Evolutionary conservation across 1,139 yeast species (phyloP).

Genomic region (Hanseniaspora sp.): DNA sequence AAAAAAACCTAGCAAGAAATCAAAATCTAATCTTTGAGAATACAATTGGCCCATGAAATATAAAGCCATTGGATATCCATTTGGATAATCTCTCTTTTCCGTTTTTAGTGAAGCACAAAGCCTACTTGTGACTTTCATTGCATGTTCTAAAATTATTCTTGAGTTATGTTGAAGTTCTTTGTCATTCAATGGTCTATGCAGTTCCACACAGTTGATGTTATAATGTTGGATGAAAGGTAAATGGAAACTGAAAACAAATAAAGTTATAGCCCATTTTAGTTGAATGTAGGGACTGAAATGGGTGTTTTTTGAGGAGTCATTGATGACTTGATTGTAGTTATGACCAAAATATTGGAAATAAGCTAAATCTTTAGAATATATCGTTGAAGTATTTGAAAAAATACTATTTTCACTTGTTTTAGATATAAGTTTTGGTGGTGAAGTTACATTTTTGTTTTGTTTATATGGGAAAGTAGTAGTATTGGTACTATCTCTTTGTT

Average conservation of each 20-base stretch:
- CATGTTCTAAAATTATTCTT: conserved; percentile 45
- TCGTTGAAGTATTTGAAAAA: neutral
- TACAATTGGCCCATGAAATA: conserved; percentile 51
- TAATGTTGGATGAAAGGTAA: conserved; percentile 33
- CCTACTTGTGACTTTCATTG: conserved; percentile 47
- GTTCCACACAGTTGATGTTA: conserved; percentile 37
- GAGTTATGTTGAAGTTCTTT: conserved; percentile 41
- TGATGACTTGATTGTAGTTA: conserved; percentile 22
- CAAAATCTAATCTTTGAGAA: conserved; percentile 35
- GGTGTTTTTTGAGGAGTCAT: conserved; percentile 21
- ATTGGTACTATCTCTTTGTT: neutral
- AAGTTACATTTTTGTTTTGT: conserved; percentile 1
- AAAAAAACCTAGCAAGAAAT: conserved; percentile 20
- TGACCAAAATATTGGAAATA: conserved; percentile 16
- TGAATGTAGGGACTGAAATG: conserved; percentile 37
- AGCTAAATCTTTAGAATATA: conserved; percentile 8
- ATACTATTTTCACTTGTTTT: conserved; percentile 11
- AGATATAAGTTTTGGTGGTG: conserved; percentile 11
- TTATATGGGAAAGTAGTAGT: neutral
- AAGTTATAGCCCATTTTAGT: conserved; percentile 40
- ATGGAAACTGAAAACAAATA: conserved; percentile 38
- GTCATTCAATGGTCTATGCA: conserved; percentile 32
- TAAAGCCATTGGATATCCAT: conserved; percentile 38
- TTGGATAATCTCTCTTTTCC: neutral
- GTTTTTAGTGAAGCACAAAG: conserved; percentile 29